Evolutionary conservation across 2,329 filamentous ascomycete species (phyloP), one percentile per base, ranked within the genome.

Genomic region (Microsporum canis): DNA sequence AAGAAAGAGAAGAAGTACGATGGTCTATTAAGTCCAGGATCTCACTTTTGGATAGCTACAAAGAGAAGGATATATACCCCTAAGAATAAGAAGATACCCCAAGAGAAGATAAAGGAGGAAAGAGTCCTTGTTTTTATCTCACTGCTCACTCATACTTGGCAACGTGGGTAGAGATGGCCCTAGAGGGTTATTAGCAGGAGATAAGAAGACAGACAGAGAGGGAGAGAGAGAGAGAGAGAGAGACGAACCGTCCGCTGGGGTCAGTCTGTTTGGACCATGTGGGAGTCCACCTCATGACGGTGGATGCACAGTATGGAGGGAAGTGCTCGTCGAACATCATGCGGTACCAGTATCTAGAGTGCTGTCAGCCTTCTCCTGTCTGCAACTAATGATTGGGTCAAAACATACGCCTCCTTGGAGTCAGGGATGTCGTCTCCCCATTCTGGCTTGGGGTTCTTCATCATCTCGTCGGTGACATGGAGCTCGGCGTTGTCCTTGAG

Each of bases 251-350:
- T 79, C 94, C 95, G 76, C 89, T 95, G 63, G 94, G 94, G 75
- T 99, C 94, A 31, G 85, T 89, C 83, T 96, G 91, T 75, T 96
- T 88, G 61, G 89, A 95, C 94, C 94, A 99, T 41, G 89, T 99
- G 33, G 94, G 94, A 61, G 89, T 91, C 95, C 94, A 99, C 71
- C 94, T 83, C 88, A 89, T 88, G 60, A 99, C 94, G 5, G 94
- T 99, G 63, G 84, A 86, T 6, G 94, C 95, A 73, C 92, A 97
- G 71, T 87, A 87, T 61, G 86, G 83, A 55, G 94, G 94, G 84
- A 97, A 99, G 77, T 95, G 92, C 82, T 99, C 92, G 75, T 99
- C 94, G 73, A 97, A 99, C 92, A 99, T 97, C 74, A 80, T 82
- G 70, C 94, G 87, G 79, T 99, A 99, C 94, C 94, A 99, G 82